Base-by-base conservation (phyloP, 768 basidiomycete species). In the Paxillus rubicundulus region DNA sequence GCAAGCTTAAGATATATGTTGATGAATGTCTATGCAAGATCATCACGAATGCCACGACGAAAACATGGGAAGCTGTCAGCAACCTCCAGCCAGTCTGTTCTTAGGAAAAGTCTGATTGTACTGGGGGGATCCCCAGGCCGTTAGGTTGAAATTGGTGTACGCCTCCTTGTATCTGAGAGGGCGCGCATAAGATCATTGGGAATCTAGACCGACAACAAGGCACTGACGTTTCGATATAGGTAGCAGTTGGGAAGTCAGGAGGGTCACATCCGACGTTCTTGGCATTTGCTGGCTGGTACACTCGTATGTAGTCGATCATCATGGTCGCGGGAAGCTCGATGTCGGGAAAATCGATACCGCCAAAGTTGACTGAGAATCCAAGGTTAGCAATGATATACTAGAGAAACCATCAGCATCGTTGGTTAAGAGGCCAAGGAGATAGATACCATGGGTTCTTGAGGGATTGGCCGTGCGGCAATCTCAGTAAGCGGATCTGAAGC, bases 241-340 rank as follows among this genome's bases (percentile, higher is more conserved):
- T 69, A 10, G 74, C 66, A 0, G 94, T 97, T 0, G 94, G 92
- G 67, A 79, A 85, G 13, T 81, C 77, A 9, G 69, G 60, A 5
- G 92, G 90, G 61, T 92, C 87, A 57, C 84, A 86, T 13, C 85
- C 82, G 36, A 82, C 70, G 55, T 84, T 84, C 57, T 74, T 69
- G 9, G 65, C 59, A 51, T 71, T 67, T 47, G 73, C 66, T 21
- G 72, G 71, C 59, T 87, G 86, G 60, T 86, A 88, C 12, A 96
- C 87, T 2, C 93, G 81, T 51, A 95, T 82, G 53, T 84, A 95
- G 63, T 96, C 93, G 45, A 94, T 72, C 49, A 73, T 73, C 87
- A 94, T 85, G 24, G 72, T 75, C 9, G 79, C 66, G 5, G 82
- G 82, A 61, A 86, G 77, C 17, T 69, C 67, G 27, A 89, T 63